These are phyloP conservation scores for Zygnema circumcarinatum DNA, from an alignment of 139 green algal species.

Conservation along the genomic window DNA sequence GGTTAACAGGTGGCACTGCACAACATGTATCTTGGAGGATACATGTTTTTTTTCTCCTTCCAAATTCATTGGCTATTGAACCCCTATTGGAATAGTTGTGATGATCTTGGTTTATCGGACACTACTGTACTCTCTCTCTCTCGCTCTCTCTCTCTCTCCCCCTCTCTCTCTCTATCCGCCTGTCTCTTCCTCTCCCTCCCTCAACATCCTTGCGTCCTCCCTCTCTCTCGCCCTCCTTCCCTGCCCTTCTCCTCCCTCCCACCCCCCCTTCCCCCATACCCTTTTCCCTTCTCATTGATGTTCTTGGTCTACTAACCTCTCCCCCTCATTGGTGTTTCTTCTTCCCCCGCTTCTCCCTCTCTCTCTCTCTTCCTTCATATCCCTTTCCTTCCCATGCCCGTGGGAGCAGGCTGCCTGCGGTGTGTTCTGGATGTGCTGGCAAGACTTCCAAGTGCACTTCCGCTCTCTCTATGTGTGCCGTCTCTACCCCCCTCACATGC, in stretches of 20 bases:
- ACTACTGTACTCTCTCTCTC: neutral
- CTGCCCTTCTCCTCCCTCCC: neutral
- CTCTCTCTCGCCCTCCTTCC: neutral
- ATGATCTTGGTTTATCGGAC: too few relatives aligned
- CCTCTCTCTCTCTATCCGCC: neutral
- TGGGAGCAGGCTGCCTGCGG: slow-evolving; percentile 19
- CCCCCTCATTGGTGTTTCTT: too few relatives aligned
- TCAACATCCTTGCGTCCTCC: neutral
- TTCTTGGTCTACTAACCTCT: too few relatives aligned
- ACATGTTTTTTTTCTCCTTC: too few relatives aligned
- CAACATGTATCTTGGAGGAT: too few relatives aligned
- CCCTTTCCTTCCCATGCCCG: too few relatives aligned
- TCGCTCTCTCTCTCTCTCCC: neutral
- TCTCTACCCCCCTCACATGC: slow-evolving; percentile 37
- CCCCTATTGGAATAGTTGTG: too few relatives aligned
- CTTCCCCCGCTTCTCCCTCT: neutral
- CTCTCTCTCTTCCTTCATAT: too few relatives aligned
- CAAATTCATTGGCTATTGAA: too few relatives aligned
- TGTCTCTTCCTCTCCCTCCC: neutral
- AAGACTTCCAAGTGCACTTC: slow-evolving; percentile 56
- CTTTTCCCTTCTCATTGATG: too few relatives aligned
- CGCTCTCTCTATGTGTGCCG: slow-evolving; percentile 45
- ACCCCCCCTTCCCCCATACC: neutral
- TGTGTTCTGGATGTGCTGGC: slow-evolving; percentile 54
- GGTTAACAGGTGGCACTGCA: too few relatives aligned